Conservation (phyloP, 305 asterid species). For the Ajuga reptans region DNA sequence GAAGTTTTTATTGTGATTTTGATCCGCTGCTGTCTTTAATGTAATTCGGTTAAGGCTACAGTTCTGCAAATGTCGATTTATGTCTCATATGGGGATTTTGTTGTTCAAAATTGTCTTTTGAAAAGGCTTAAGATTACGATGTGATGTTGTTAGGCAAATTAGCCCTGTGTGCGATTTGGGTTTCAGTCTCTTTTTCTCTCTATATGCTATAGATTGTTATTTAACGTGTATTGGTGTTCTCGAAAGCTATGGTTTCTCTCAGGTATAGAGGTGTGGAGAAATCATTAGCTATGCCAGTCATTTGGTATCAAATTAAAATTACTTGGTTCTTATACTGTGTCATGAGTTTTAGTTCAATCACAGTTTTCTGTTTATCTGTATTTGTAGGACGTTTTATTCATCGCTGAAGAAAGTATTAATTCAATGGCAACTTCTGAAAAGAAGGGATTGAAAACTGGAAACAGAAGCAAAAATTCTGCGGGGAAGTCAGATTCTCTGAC, state of each 20-base stretch:
- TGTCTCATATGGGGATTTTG: background rate
- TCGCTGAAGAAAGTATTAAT: slow-evolving; percentile 52
- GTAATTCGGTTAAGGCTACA: background rate
- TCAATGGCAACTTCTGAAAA: slow-evolving; percentile 23
- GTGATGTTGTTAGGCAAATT: background rate
- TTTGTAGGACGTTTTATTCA: slow-evolving; percentile 33
- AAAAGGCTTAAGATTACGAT: background rate
- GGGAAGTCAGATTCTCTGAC: slow-evolving; percentile 20
- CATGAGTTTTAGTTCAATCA: background rate
- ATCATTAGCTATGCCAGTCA: background rate
- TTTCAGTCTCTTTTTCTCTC: background rate
- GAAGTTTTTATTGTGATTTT: background rate
- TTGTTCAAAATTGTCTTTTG: background rate
- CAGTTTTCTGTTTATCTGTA: background rate
- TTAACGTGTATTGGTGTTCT: background rate
- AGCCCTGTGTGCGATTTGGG: background rate
- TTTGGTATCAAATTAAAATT: background rate
- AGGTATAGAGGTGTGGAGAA: background rate
- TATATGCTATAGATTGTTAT: background rate
- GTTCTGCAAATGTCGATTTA: background rate
- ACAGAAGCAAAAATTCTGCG: slow-evolving; percentile 7
- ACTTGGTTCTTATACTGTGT: background rate
- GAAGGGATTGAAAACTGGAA: slow-evolving; percentile 21
- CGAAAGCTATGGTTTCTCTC: background rate
- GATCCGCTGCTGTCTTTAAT: background rate